A percentile compares a stretch with the other conserved stretches of the same genome.
Evolutionary conservation across 208 protist genomes (phyloP).

Genomic region (Wallacemonas collosoma): DNA sequence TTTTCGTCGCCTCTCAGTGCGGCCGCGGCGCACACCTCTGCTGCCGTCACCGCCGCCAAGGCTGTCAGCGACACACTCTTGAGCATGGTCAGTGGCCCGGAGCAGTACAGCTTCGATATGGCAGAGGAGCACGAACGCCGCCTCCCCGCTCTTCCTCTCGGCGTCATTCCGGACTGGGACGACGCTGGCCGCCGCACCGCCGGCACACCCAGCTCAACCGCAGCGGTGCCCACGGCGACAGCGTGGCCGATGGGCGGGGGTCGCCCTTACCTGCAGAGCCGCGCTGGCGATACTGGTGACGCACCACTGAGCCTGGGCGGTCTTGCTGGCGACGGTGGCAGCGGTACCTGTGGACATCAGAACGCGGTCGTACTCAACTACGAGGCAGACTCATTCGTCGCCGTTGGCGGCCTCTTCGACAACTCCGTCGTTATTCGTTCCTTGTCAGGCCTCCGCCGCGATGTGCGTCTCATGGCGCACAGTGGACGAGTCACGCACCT

Average conservation of each 20-base stretch:
- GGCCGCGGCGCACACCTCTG: slow-evolving; percentile 6
- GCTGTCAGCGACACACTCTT: slow-evolving; percentile 28
- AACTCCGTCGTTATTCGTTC: slow-evolving; percentile 73
- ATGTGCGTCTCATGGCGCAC: slow-evolving; percentile 76
- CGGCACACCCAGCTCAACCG: not conserved
- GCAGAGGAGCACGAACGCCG: slow-evolving; percentile 65
- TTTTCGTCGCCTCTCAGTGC: slow-evolving; percentile 11
- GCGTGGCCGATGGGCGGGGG: too few relatives aligned
- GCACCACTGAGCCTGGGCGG: too few relatives aligned
- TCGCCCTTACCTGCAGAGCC: too few relatives aligned
- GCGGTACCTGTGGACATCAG: slow-evolving; percentile 51
- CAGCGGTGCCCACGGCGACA: too few relatives aligned
- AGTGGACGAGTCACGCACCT: slow-evolving; percentile 73
- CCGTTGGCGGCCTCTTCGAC: slow-evolving; percentile 83
- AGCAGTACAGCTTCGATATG: slow-evolving; percentile 61
- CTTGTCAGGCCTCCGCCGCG: slow-evolving; percentile 38
- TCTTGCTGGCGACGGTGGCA: slow-evolving; percentile 18
- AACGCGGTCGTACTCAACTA: slow-evolving; percentile 71
- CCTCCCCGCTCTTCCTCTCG: slow-evolving; percentile 49
- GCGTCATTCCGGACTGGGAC: slow-evolving; percentile 50
- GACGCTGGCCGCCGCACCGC: not conserved
- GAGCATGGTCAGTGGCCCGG: slow-evolving; percentile 4
- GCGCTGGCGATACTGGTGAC: too few relatives aligned
- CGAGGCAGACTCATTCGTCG: slow-evolving; percentile 70
- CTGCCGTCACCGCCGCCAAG: slow-evolving; percentile 23